Percentiles rank a stretch among this genome's conserved stretches.
Conservation (phyloP, 345 rosid species). For the Eucalyptus polybractea region DNA sequence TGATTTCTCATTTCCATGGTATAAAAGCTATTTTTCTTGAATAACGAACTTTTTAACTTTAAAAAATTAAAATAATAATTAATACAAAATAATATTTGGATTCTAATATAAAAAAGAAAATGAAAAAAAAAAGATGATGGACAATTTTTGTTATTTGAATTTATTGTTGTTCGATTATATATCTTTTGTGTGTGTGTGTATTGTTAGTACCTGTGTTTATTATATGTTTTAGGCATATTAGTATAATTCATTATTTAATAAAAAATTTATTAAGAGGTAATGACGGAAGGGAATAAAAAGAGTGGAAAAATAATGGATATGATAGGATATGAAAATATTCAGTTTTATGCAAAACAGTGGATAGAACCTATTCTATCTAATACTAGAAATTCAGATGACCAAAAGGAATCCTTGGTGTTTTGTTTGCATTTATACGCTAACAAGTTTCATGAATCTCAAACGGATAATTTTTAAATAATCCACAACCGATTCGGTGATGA, state of each 20-base stretch:
- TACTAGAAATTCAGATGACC: too few species aligned
- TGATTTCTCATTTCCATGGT: background rate
- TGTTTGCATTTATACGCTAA: background rate
- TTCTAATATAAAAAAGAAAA: too few species aligned
- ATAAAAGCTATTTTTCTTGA: background rate
- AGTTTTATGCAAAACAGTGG: rapidly evolving
- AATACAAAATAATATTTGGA: too few species aligned
- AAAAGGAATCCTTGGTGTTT: background rate
- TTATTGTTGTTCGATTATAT: too few species aligned
- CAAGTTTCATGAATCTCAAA: background rate
- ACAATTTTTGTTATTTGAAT: too few species aligned
- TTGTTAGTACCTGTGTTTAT: too few species aligned
- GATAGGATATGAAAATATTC: too few species aligned
- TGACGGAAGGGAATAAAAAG: background rate
- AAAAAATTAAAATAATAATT: too few species aligned
- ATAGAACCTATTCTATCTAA: too few species aligned
- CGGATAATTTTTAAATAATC: background rate
- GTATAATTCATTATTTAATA: too few species aligned
- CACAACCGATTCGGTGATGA: background rate
- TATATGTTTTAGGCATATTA: background rate
- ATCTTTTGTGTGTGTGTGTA: background rate
- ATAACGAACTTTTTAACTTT: too few species aligned
- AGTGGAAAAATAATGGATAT: too few species aligned
- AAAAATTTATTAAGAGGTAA: rapidly evolving
- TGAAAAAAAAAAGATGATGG: background rate